Conservation (phyloP, 371 early-diverging fungal genomes). For the Cladochytrium tenue region DNA sequence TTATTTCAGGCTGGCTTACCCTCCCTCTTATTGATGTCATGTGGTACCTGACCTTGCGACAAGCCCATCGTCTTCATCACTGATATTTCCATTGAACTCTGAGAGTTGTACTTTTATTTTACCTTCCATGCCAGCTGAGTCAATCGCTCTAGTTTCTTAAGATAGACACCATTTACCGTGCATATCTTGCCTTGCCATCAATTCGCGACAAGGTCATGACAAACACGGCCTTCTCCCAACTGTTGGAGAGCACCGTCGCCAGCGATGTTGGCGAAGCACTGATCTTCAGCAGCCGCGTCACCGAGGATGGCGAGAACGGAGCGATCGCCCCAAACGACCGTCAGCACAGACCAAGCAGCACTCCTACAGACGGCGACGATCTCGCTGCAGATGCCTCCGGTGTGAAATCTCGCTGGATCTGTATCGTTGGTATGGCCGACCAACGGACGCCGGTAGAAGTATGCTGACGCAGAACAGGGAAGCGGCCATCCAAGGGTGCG, state of each 20-base stretch:
- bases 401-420: neutral
- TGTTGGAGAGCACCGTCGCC: neutral
- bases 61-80: too few species aligned
- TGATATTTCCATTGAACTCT: too few species aligned
- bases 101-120: too few species aligned
- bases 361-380: neutral
- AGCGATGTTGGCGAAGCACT: neutral
- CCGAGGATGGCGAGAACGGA: neutral
- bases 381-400: neutral
- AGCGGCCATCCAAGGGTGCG: slow-evolving; percentile 26
- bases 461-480: neutral
- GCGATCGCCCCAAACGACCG: neutral
- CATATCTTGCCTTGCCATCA: too few species aligned
- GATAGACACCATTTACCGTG: too few species aligned
- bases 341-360: neutral
- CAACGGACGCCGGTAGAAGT: neutral
- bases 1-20: too few species aligned
- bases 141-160: too few species aligned
- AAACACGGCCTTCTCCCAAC: neutral
- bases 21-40: too few species aligned
- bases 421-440: neutral
- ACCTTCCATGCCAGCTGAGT: too few species aligned
- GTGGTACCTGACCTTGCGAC: too few species aligned
- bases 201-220: too few species aligned
- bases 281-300: neutral